Conservation (phyloP, 179 eudicot species). For the Corrigiola litoralis region DNA sequence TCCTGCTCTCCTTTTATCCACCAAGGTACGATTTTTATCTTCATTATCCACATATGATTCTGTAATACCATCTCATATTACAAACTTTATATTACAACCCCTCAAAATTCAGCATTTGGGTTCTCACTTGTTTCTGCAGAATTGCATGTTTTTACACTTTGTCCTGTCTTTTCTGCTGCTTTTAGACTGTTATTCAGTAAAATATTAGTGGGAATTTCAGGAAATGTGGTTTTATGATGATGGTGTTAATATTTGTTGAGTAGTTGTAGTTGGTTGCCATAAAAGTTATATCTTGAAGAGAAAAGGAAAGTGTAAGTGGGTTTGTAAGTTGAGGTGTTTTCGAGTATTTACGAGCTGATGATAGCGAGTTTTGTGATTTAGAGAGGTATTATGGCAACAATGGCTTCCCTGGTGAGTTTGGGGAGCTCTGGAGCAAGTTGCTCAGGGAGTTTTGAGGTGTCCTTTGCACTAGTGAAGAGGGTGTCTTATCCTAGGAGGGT, state of each 20-base stretch:
- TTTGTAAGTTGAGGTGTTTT: constrained; percentile 1
- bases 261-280: not conserved
- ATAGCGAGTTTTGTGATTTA: constrained; percentile 7
- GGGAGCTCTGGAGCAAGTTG: constrained; percentile 61
- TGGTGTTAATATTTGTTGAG: not conserved
- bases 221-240: not conserved
- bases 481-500: constrained; percentile 46
- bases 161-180: constrained; percentile 12
- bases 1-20: constrained; percentile 4
- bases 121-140: too few species aligned
- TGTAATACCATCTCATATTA: not conserved
- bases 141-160: too few species aligned
- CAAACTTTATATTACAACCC: not conserved
- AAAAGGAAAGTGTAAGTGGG: not conserved
- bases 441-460: constrained; percentile 49
- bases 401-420: constrained; percentile 86
- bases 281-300: not conserved
- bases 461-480: constrained; percentile 46
- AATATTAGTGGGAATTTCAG: not conserved
- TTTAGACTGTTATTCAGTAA: not conserved
- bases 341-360: constrained; percentile 28
- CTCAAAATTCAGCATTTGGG: constrained; percentile 11
- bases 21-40: constrained; percentile 28
- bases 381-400: constrained; percentile 50
- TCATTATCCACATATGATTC: not conserved